A percentile compares a stretch with the other conserved stretches of the same genome.
These are phyloP conservation scores for Curvularia spicifera DNA, from an alignment of 2,329 filamentous ascomycete species.

Conservation along the genomic window DNA sequence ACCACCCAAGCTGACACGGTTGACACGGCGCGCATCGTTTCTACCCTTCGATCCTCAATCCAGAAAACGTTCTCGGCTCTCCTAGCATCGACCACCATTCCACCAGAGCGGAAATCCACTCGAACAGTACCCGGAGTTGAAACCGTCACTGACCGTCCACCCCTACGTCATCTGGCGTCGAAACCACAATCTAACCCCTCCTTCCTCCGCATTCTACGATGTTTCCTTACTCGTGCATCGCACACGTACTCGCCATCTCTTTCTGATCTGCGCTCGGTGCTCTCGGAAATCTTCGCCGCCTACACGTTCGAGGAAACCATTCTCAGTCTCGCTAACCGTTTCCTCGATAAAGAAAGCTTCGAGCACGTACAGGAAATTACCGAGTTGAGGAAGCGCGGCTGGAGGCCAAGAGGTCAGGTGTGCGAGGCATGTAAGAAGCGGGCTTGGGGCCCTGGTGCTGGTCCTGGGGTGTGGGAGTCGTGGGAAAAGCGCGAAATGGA, in stretches of 20 bases:
- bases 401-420: slow-evolving; percentile 83
- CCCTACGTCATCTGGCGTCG: slow-evolving; percentile 28
- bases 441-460: slow-evolving; percentile 88
- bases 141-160: slow-evolving; percentile 23
- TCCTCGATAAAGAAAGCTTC: slow-evolving; percentile 89
- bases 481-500: slow-evolving; percentile 69
- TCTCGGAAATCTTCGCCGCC: slow-evolving; percentile 89
- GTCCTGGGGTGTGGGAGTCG: slow-evolving; percentile 76
- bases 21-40: slow-evolving; percentile 67
- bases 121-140: slow-evolving; percentile 36
- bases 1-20: slow-evolving; percentile 39
- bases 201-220: slow-evolving; percentile 86
- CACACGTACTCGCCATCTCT: slow-evolving; percentile 78
- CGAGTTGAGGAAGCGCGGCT: slow-evolving; percentile 79
- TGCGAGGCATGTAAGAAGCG: slow-evolving; percentile 86
- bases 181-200: slow-evolving; percentile 65
- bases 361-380: slow-evolving; percentile 78
- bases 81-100: slow-evolving; percentile 68
- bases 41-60: slow-evolving; percentile 76
- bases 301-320: slow-evolving; percentile 96
- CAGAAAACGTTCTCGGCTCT: slow-evolving; percentile 91
- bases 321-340: slow-evolving; percentile 79
- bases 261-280: slow-evolving; percentile 81
- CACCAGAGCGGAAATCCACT: slow-evolving; percentile 23
- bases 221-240: slow-evolving; percentile 84